Evolutionary conservation across 208 protist genomes (phyloP).

Genomic region (Acanthamoeba sp.): DNA sequence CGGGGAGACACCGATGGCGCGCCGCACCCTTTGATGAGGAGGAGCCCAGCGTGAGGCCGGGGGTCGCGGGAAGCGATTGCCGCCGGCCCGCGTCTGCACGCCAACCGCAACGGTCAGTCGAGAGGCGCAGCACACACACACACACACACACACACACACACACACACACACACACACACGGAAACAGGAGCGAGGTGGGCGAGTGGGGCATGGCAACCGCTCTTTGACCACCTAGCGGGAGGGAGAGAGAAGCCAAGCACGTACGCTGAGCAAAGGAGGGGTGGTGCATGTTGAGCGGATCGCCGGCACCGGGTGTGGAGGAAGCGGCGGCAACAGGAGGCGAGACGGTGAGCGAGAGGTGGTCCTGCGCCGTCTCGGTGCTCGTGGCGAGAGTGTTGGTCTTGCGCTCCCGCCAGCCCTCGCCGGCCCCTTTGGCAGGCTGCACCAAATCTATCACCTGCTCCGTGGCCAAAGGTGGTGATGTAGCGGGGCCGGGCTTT

Average conservation of each 20-base stretch:
- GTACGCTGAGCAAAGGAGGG: no score
- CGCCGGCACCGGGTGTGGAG: not conserved
- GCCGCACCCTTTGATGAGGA: not conserved
- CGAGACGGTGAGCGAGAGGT: not conserved
- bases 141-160: not conserved
- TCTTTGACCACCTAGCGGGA: no score
- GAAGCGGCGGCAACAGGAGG: not conserved
- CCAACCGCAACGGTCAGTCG: no score
- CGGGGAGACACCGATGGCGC: no score
- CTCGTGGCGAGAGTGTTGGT: not conserved
- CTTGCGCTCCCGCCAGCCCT: not conserved
- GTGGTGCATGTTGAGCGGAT: not conserved
- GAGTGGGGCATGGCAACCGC: no score
- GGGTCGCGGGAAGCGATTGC: not conserved
- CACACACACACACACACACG: not conserved
- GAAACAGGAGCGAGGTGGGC: not conserved
- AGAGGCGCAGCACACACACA: not conserved
- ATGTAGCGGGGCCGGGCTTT: no score
- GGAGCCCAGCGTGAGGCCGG: not conserved
- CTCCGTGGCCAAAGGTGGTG: not conserved
- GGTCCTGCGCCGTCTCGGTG: not conserved
- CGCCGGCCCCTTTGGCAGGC: no score
- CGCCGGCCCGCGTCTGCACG: not conserved
- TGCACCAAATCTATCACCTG: not conserved
- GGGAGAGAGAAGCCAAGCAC: no score